phyloP scores from a whole-genome alignment of 768 basidiomycete species.

The Mycena venus region DNA sequence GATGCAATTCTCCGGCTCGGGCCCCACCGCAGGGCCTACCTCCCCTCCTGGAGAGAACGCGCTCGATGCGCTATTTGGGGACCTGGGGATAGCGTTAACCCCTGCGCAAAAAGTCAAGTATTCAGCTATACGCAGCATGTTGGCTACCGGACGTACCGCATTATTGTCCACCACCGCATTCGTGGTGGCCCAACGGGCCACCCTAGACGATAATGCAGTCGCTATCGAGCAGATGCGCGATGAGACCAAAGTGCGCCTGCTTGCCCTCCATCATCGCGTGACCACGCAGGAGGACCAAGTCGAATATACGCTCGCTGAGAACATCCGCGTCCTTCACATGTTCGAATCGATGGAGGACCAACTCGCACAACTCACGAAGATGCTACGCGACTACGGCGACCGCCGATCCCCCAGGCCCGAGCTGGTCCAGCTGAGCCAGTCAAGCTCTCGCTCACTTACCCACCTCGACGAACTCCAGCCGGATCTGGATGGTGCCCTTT shows the following conservation, averaged over 20 bases:
- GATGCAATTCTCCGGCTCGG: not conserved
- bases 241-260: not conserved
- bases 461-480: not conserved
- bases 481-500: not conserved
- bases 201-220: not conserved
- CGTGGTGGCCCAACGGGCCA: not conserved
- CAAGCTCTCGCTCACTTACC: not conserved
- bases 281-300: not conserved
- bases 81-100: not conserved
- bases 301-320: not conserved
- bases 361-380: not conserved
- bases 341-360: slow-evolving; percentile 3
- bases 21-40: no score
- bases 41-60: not conserved
- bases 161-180: not conserved
- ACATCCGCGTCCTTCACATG: not conserved
- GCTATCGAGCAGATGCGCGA: not conserved
- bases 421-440: not conserved
- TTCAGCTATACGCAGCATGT: not conserved
- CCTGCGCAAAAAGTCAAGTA: not conserved
- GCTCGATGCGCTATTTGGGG: not conserved
- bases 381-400: no score
- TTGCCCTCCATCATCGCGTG: not conserved
- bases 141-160: not conserved
- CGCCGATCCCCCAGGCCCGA: no score